These are phyloP conservation scores for Heterobasidion annosum DNA, from an alignment of 1,284 basidiomycete genomes.

Conservation along the genomic window DNA sequence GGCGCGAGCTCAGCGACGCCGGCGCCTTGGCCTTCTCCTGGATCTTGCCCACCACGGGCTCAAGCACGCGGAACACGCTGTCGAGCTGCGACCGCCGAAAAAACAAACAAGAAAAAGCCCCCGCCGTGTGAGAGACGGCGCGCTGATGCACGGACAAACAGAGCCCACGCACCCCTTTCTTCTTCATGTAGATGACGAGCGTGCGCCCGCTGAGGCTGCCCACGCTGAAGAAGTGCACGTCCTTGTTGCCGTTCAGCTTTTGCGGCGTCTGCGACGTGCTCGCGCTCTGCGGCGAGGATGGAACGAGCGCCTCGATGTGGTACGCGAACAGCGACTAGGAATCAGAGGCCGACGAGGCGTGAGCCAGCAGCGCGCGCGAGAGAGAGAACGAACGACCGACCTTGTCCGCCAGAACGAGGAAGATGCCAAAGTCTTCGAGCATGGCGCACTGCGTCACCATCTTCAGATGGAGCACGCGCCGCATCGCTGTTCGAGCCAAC, in stretches of 20 bases:
- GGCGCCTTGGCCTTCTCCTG: slow-evolving; percentile 64
- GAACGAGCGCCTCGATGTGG: slow-evolving; percentile 92
- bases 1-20: slow-evolving; percentile 58
- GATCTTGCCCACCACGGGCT: slow-evolving; percentile 83
- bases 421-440: slow-evolving; percentile 90
- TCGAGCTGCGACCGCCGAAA: slow-evolving; percentile 41
- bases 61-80: slow-evolving; percentile 89
- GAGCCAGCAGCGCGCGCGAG: background rate
- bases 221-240: slow-evolving; percentile 92
- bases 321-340: slow-evolving; percentile 73
- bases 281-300: slow-evolving; percentile 61
- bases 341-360: background rate
- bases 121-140: too few species aligned
- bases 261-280: slow-evolving; percentile 72
- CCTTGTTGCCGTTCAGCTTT: slow-evolving; percentile 80
- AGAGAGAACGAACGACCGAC: slow-evolving; percentile 25
- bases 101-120: too few species aligned
- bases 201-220: slow-evolving; percentile 81
- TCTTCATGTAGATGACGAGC: slow-evolving; percentile 92
- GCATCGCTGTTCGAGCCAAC: slow-evolving; percentile 46
- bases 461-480: slow-evolving; percentile 84
- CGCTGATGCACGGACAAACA: too few species aligned
- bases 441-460: slow-evolving; percentile 92
- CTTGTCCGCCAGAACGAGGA: slow-evolving; percentile 91
- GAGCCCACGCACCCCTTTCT: slow-evolving; percentile 63